Evolutionary conservation across 2,329 filamentous ascomycete genomes (phyloP).

Genomic region (Escovopsis sp.): DNA sequence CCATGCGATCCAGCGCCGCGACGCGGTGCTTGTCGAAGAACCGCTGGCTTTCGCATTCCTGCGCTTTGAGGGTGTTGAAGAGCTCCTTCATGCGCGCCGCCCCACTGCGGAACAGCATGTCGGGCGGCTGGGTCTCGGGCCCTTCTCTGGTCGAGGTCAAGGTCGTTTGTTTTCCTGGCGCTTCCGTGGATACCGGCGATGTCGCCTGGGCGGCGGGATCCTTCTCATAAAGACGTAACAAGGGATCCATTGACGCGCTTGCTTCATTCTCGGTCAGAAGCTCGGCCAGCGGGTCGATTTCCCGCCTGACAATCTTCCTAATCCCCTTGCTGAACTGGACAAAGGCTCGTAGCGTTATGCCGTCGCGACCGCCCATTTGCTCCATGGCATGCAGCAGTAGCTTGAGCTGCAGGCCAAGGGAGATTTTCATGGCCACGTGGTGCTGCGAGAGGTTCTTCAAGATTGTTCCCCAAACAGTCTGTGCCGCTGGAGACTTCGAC

Average conservation of each 20-base stretch:
- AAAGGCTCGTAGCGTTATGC: constrained; percentile 9
- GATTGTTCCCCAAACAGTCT: constrained; percentile 19
- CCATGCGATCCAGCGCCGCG: constrained; percentile 19
- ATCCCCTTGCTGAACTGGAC: constrained; percentile 11
- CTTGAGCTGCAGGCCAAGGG: constrained; percentile 15
- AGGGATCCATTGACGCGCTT: constrained; percentile 1
- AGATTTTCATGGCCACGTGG: constrained; percentile 14
- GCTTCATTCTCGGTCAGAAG: constrained; percentile 7
- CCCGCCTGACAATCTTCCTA: constrained; percentile 10
- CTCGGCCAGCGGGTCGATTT: constrained; percentile 10
- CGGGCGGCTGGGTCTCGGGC: not conserved
- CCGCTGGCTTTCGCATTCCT: constrained; percentile 11
- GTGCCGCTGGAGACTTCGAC: constrained; percentile 13
- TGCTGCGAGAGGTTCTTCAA: constrained; percentile 20
- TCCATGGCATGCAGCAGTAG: constrained; percentile 15
- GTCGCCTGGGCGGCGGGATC: not conserved
- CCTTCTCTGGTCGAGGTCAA: not conserved
- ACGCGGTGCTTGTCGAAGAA: constrained; percentile 10
- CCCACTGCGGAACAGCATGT: constrained; percentile 9
- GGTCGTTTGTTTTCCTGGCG: no score
- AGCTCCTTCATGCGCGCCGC: constrained; percentile 13
- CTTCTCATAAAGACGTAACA: constrained; percentile 2
- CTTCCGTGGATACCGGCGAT: not conserved
- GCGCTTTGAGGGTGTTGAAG: constrained; percentile 12
- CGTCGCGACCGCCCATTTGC: constrained; percentile 14